A percentile compares a stretch with the other conserved stretches of the same genome.
phyloP scores from a whole-genome alignment of 2,329 filamentous ascomycete genomes.

The Arthrobotrys megalospora region DNA sequence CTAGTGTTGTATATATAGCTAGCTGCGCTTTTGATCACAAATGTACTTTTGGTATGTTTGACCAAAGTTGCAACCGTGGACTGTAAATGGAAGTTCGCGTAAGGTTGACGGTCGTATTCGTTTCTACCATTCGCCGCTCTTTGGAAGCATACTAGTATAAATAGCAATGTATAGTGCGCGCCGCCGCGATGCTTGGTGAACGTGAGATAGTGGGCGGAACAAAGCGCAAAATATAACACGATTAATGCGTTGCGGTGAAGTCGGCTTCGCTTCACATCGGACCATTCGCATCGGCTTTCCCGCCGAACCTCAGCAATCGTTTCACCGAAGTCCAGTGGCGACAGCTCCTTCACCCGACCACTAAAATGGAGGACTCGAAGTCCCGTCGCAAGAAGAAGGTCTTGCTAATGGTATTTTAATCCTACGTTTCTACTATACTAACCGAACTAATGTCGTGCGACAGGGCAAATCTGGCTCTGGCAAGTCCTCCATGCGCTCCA shows the following conservation, averaged over 20 bases:
- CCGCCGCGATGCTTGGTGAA: no score
- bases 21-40: no score
- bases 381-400: slow-evolving; percentile 64
- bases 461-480: slow-evolving; percentile 95
- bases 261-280: slow-evolving; percentile 11
- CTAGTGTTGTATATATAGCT: no score
- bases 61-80: no score
- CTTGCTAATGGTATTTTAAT: slow-evolving; percentile 63
- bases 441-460: slow-evolving; percentile 11
- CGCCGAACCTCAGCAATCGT: slow-evolving; percentile 23
- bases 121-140: no score
- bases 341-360: slow-evolving; percentile 3
- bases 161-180: no score
- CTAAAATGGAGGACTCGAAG: slow-evolving; percentile 63
- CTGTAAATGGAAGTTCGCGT: no score
- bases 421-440: background rate
- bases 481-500: slow-evolving; percentile 98
- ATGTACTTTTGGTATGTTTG: no score
- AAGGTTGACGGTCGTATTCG: no score
- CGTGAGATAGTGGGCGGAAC: no score
- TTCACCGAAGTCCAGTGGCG: background rate
- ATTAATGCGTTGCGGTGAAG: background rate
- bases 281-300: slow-evolving; percentile 3
- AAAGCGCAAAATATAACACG: slow-evolving; percentile 11
- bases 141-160: no score